Evolutionary conservation across 805 yeast species (phyloP).

Genomic region (Candida verbasci): DNA sequence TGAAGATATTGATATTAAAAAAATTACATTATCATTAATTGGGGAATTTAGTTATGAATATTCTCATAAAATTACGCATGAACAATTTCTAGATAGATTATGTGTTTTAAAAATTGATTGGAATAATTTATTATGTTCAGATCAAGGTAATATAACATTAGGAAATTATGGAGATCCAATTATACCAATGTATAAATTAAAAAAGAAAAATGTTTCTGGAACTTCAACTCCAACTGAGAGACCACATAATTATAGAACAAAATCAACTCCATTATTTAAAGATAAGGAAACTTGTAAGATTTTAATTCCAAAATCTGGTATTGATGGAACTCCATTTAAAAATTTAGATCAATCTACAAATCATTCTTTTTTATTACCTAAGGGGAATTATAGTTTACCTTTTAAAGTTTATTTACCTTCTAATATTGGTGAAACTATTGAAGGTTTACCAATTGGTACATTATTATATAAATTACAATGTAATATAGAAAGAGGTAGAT

Average conservation of each 20-base stretch:
- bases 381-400: conserved; percentile 51
- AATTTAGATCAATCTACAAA: conserved; percentile 15
- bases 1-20: conserved; percentile 36
- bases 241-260: conserved; percentile 26
- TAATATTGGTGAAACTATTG: conserved; percentile 46
- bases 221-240: conserved; percentile 8
- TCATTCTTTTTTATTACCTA: conserved; percentile 41
- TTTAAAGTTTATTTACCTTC: conserved; percentile 43
- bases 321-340: conserved; percentile 45
- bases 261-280: conserved; percentile 27
- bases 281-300: conserved; percentile 8
- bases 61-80: conserved; percentile 22
- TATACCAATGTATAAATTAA: conserved; percentile 19
- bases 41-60: conserved; percentile 44
- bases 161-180: conserved; percentile 42
- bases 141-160: conserved; percentile 32
- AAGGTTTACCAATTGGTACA: conserved; percentile 42
- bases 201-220: conserved; percentile 1
- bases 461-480: conserved; percentile 41
- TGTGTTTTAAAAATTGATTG: conserved; percentile 42
- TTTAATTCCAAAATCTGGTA: conserved; percentile 30
- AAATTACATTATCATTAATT: conserved; percentile 32
- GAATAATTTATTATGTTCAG: conserved; percentile 41
- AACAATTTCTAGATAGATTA: conserved; percentile 34
- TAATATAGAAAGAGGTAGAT: conserved; percentile 38